Evolutionary conservation across 2,329 filamentous ascomycete genomes (phyloP), one percentile per base, ranked within the genome.

Genomic region (Fusarium lateritium): DNA sequence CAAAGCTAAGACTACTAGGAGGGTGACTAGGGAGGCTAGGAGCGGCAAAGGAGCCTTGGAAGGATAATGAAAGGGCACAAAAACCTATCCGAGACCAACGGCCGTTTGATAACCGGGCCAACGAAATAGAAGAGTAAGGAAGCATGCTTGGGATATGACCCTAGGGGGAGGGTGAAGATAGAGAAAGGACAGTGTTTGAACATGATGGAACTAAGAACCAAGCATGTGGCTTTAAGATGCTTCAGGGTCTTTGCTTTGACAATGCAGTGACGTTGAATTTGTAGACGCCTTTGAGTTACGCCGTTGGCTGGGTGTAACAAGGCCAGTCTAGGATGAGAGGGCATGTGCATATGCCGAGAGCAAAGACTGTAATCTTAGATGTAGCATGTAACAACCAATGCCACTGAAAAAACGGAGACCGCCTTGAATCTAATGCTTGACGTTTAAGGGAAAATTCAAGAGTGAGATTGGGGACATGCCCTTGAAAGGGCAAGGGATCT

Each of bases 1-100:
- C 52, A 49, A 71, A 76, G 73, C 73, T 77, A 69, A 73, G 73
- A 75, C 76, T 74, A 73, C 57, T 61, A 58, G 66, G 66, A 70
- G 66, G 61, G 61, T 55, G 67, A 63, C 61, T 62, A 67, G 66
- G 58, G 52, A 72, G 76, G 74, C 72, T 77, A 69, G 73, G 72
- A 76, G 77, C 74, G 75, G 67, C 65, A 73, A 66, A 60, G 47
- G 62, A 65, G 59, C 42, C 60, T 66, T 64, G 54, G 54, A 66
- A 57, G 31, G 54, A 58, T 40, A 58, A 64, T 59, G 50, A 60
- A 58, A 69, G 68, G 57, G 56, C 43, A 62, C 55, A 67, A 54
- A 70, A 57, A 63, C 53, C 62, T 56, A 64, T 62, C 59, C 56
- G 38, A 72, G 54, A 67, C 24, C 56, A 54, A 62, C 31, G 44